These are phyloP conservation scores for Trametes maxima DNA, from an alignment of 768 basidiomycete species.

Conservation along the genomic window DNA sequence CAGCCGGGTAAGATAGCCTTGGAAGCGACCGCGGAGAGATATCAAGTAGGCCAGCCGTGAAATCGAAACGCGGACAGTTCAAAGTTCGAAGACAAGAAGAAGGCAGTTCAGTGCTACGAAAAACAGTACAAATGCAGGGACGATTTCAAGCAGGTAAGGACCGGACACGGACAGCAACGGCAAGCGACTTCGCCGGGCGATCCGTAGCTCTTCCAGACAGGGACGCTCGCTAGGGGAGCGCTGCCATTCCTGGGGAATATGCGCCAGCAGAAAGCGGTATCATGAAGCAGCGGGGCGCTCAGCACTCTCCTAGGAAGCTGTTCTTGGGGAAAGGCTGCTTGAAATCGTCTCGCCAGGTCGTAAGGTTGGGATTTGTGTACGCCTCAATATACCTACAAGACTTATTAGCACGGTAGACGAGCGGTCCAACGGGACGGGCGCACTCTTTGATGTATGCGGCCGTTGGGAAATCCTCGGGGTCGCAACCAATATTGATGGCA, in stretches of 20 bases:
- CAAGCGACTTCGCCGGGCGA: neutral
- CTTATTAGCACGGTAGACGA: neutral
- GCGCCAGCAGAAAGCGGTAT: neutral
- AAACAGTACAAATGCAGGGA: slow-evolving; percentile 13
- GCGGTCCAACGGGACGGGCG: slow-evolving; percentile 18
- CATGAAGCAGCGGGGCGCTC: slow-evolving; percentile 6
- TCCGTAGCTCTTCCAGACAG: slow-evolving; percentile 3
- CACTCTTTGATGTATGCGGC: slow-evolving; percentile 75
- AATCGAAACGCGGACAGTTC: neutral
- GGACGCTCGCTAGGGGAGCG: too few relatives aligned
- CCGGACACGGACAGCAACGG: slow-evolving; percentile 10
- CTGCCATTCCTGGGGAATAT: neutral
- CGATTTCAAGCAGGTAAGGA: slow-evolving; percentile 10
- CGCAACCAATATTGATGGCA: slow-evolving; percentile 60
- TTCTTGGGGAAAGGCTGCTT: slow-evolving; percentile 55
- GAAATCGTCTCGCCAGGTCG: slow-evolving; percentile 51
- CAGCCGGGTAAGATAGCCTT: slow-evolving; percentile 2
- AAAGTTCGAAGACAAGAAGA: slow-evolving; percentile 1
- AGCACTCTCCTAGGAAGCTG: slow-evolving; percentile 47
- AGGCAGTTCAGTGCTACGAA: slow-evolving; percentile 1
- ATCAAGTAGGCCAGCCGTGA: slow-evolving; percentile 13
- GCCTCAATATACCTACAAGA: slow-evolving; percentile 61
- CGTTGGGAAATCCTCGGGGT: slow-evolving; percentile 77
- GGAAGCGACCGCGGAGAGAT: slow-evolving; percentile 2
- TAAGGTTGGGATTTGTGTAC: slow-evolving; percentile 68